Base-by-base conservation (phyloP, 805 yeast genomes). In the Kazachstania martiniae region DNA sequence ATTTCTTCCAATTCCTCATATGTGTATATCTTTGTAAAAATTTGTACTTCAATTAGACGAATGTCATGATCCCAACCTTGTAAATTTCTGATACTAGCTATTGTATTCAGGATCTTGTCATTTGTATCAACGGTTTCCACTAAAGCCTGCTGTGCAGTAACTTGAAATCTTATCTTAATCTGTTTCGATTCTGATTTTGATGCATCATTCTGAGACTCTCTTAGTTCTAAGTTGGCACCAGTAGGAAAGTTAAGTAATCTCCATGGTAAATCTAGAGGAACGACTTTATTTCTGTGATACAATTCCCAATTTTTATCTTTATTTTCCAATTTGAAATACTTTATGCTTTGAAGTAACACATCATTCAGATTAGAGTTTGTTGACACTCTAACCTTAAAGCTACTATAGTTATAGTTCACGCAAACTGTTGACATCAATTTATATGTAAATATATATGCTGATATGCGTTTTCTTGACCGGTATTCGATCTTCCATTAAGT, bases 231-330 rank as follows among this genome's bases (percentile, higher is more conserved):
- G 6, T 49, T 48, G 12, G 60, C 63, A 9, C 74, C 74, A 5
- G 58, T 49, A 2, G 72, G 67, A 13, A 70, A 39, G 32, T 63
- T 62, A 12, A 63, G 42, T 12, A 68, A 43, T 36, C 73, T 53
- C 38, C 63, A 46, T 1, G 74, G 73, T 21, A 68, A 36, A 22
- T 63, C 57, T 12, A 58, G 39, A 4, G 66, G 59, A 14, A 68
- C 32, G 5, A 44, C 42, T 1, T 46, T 47, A 21, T 46, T 53
- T 4, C 60, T 58, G 34, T 64, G 62, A 18, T 38, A 22, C 8
- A 54, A 36, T 25, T 35, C 13, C 17, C 25, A 9, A 19, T 19
- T 52, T 34, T 23, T 18, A 1, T 28, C 33, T 9, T 33, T 36
- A 2, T 27, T 25, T 3, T 17, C 14, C 10, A 68, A 32, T 24